Conservation (phyloP, 805 yeast genomes). For the Sporopachydermia quercuum region DNA sequence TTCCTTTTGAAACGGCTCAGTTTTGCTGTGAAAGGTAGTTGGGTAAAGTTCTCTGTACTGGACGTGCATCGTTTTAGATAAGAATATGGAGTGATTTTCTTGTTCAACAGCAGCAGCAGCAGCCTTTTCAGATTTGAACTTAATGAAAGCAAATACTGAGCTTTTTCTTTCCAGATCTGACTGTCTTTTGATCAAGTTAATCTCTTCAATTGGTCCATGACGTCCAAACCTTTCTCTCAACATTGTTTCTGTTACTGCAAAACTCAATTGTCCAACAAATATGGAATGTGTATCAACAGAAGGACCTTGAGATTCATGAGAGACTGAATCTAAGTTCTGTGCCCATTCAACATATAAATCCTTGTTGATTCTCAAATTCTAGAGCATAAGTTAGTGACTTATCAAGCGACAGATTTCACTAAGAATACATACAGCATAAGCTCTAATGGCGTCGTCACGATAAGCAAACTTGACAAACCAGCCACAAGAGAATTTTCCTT, state of each 20-base stretch:
- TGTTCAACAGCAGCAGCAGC: slow-evolving; percentile 77
- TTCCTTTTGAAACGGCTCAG: slow-evolving; percentile 6
- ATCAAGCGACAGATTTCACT: slow-evolving; percentile 3
- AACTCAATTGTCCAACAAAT: slow-evolving; percentile 64
- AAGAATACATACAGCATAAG: slow-evolving; percentile 34
- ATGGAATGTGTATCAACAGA: slow-evolving; percentile 53
- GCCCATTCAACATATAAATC: slow-evolving; percentile 72
- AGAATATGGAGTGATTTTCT: slow-evolving; percentile 57
- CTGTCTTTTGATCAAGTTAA: slow-evolving; percentile 38
- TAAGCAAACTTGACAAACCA: slow-evolving; percentile 74
- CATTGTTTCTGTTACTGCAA: slow-evolving; percentile 37
- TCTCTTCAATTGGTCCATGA: slow-evolving; percentile 51
- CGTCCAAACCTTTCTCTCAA: slow-evolving; percentile 42
- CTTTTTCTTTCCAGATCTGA: slow-evolving; percentile 13
- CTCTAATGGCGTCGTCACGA: slow-evolving; percentile 79
- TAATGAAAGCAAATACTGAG: slow-evolving; percentile 58
- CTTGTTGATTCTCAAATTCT: slow-evolving; percentile 32
- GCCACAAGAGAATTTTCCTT: slow-evolving; percentile 13
- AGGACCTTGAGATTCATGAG: slow-evolving; percentile 27
- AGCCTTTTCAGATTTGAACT: slow-evolving; percentile 45
- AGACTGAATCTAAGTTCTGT: slow-evolving; percentile 37
- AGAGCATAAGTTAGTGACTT: slow-evolving; percentile 1
- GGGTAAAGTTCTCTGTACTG: slow-evolving; percentile 57
- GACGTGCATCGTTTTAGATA: slow-evolving; percentile 68
- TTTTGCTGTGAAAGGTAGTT: slow-evolving; percentile 10